A percentile compares a stretch with the other conserved stretches of the same genome.
phyloP scores from a whole-genome alignment of 106 monocot genomes.

The Ottelia alismoides region DNA sequence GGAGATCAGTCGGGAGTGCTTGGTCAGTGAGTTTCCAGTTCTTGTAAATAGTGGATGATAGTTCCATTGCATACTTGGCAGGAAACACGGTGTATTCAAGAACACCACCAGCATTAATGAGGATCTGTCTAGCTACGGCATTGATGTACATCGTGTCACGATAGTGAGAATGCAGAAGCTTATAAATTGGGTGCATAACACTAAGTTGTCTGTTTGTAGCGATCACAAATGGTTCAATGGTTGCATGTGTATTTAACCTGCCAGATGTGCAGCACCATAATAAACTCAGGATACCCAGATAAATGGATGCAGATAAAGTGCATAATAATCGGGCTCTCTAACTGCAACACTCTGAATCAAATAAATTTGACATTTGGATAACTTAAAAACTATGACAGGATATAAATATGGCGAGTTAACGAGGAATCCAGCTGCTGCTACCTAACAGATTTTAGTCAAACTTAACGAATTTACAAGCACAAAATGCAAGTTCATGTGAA shows the following conservation, averaged over 20 bases:
- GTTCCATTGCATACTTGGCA: slow-evolving; percentile 29
- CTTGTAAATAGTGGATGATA: slow-evolving; percentile 31
- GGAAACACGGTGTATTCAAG: slow-evolving; percentile 59
- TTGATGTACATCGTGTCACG: slow-evolving; percentile 93
- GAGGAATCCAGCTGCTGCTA: no score
- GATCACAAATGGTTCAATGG: slow-evolving; percentile 30
- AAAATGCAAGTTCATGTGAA: no score
- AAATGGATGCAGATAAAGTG: no score
- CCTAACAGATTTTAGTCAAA: no score
- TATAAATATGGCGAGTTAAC: no score
- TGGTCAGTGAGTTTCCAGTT: slow-evolving; percentile 73
- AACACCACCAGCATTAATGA: slow-evolving; percentile 65
- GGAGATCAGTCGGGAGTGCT: slow-evolving; percentile 60
- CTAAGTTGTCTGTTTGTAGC: slow-evolving; percentile 32
- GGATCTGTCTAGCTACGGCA: slow-evolving; percentile 65
- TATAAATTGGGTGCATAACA: slow-evolving; percentile 66
- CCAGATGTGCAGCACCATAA: no score
- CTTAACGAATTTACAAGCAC: no score
- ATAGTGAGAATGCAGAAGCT: slow-evolving; percentile 70
- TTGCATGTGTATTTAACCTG: slow-evolving; percentile 70
- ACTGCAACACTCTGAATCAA: no score
- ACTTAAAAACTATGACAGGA: no score
- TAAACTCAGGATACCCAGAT: no score
- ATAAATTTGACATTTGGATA: no score
- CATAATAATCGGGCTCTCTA: no score